Conservation (phyloP, 116 monocot genomes). For the Papilionanthe hybrid region DNA sequence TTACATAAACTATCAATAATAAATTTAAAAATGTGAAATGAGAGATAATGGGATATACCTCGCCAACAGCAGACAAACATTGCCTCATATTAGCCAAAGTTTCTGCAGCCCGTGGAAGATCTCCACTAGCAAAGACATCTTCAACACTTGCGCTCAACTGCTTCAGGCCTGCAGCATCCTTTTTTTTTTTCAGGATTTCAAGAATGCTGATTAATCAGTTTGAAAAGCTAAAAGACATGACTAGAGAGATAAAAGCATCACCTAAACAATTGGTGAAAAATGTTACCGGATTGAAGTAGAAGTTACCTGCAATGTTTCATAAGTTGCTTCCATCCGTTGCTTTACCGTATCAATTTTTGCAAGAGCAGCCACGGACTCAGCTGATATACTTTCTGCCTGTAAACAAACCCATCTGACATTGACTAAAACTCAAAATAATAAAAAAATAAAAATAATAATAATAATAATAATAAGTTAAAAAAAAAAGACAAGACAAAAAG, state of each 20-base stretch:
- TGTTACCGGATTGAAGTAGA: background rate
- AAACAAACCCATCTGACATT: background rate
- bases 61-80: slow-evolving; percentile 94
- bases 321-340: slow-evolving; percentile 91
- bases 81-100: slow-evolving; percentile 96
- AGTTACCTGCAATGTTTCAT: slow-evolving; percentile 82
- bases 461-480: too few species aligned
- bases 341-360: slow-evolving; percentile 85
- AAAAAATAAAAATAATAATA: too few species aligned
- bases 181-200: slow-evolving; percentile 11
- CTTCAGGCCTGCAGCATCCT: slow-evolving; percentile 96
- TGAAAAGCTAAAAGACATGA: background rate
- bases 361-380: slow-evolving; percentile 81
- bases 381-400: slow-evolving; percentile 83
- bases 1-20: slow-evolving; percentile 3
- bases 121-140: slow-evolving; percentile 98
- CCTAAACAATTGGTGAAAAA: background rate
- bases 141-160: slow-evolving; percentile 95
- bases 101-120: slow-evolving; percentile 95
- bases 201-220: background rate
- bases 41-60: slow-evolving; percentile 30
- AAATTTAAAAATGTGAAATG: background rate
- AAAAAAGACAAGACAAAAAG: background rate
- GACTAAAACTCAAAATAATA: background rate
- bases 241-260: background rate